Conservation (phyloP, 768 basidiomycete species). For the Punctularia strigosozonata region DNA sequence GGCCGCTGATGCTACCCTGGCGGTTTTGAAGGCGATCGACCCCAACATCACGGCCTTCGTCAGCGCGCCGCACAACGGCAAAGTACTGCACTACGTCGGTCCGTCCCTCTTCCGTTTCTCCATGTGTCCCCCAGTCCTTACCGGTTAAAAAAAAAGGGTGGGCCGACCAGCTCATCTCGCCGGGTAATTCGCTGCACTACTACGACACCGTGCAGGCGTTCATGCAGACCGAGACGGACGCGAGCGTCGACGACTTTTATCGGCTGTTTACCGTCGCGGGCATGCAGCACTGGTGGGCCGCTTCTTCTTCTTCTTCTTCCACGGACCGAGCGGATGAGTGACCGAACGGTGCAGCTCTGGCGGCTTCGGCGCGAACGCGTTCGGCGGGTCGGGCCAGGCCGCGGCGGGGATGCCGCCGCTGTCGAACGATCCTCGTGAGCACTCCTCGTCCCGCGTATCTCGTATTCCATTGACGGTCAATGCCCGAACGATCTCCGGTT, state of each 20-base stretch:
- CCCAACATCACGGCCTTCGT: conserved; percentile 13
- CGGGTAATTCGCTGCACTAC: conserved; percentile 15
- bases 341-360: background rate
- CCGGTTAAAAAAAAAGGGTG: no score
- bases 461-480: no score
- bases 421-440: background rate
- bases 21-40: conserved; percentile 11
- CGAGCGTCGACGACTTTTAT: conserved; percentile 15
- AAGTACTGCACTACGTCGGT: conserved; percentile 15
- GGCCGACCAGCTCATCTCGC: conserved; percentile 17
- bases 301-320: background rate
- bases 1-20: background rate
- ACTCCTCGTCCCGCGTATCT: no score
- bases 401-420: background rate
- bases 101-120: no score
- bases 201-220: conserved; percentile 15
- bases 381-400: conserved; percentile 1
- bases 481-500: no score
- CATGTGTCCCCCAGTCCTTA: no score
- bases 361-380: background rate
- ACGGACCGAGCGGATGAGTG: background rate
- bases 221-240: conserved; percentile 10
- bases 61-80: conserved; percentile 12
- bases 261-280: conserved; percentile 14
- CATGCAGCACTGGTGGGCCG: conserved; percentile 11